phyloP scores from a whole-genome alignment of 225 moss, liverwort and hornwort genomes.

The Pseudisothecium myosuroides region DNA sequence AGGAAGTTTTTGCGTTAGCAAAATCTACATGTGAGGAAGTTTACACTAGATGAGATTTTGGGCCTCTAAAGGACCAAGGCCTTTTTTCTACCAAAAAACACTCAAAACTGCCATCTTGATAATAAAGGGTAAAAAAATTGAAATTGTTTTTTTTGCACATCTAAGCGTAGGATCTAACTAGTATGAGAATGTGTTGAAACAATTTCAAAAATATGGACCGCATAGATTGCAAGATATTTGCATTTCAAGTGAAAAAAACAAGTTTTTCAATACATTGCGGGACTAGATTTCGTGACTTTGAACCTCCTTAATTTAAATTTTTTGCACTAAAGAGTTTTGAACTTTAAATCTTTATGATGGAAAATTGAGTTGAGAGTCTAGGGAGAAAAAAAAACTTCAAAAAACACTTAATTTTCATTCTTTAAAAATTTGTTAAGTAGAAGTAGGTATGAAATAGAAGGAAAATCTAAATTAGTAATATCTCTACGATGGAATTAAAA shows the following conservation, averaged over 20 bases:
- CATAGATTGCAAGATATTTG: not conserved
- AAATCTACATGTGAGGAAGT: not conserved
- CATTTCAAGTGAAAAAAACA: not conserved
- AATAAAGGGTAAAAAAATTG: too few species aligned
- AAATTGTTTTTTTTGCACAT: too few species aligned
- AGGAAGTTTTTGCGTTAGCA: not conserved
- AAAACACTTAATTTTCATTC: not conserved
- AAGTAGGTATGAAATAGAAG: too few species aligned
- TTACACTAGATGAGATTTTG: too few species aligned
- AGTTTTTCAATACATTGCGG: not conserved
- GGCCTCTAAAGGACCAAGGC: too few species aligned
- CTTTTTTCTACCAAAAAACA: too few species aligned
- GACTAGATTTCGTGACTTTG: not conserved
- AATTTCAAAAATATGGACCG: not conserved
- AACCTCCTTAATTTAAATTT: not conserved
- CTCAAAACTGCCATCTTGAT: too few species aligned
- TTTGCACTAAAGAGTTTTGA: not conserved
- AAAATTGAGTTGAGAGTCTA: not conserved
- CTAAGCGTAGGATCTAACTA: too few species aligned
- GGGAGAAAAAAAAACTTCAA: accelerated
- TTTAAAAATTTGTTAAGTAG: too few species aligned
- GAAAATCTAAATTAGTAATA: too few species aligned
- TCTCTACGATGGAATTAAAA: too few species aligned
- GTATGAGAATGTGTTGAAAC: not conserved
- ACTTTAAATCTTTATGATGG: not conserved